A percentile compares a stretch with the other conserved stretches of the same genome.
Evolutionary conservation across 2,329 filamentous ascomycete genomes (phyloP).

Genomic region (Ceratocystiopsis minuta): DNA sequence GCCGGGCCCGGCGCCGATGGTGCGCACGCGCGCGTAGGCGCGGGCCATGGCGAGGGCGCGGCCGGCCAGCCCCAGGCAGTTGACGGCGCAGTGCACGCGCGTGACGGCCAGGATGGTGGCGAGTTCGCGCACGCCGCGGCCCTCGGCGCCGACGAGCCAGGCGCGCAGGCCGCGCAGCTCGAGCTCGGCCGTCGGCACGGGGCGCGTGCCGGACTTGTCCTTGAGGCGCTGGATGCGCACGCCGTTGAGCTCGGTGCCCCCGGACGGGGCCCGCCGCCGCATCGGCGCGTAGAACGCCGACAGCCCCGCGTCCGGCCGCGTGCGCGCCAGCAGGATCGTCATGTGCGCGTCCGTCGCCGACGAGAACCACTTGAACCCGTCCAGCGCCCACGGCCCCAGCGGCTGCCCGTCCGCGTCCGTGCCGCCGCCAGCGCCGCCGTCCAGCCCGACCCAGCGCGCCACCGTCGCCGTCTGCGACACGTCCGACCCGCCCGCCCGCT

Average conservation of each 20-base stretch:
- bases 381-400: constrained; percentile 40
- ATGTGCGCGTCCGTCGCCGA: constrained; percentile 48
- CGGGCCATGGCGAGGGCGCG: constrained; percentile 38
- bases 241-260: constrained; percentile 39
- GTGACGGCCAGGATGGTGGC: constrained; percentile 51
- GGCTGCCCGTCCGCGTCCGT: constrained; percentile 14
- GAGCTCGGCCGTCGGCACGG: constrained; percentile 55
- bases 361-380: constrained; percentile 57
- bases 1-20: constrained; percentile 27
- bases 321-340: constrained; percentile 45
- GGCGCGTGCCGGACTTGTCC: constrained; percentile 52
- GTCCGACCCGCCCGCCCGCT: constrained; percentile 50
- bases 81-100: constrained; percentile 37
- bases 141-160: constrained; percentile 48
- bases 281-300: constrained; percentile 50
- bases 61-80: constrained; percentile 32
- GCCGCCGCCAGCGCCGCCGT: constrained; percentile 12
- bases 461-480: constrained; percentile 50
- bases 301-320: constrained; percentile 27
- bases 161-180: constrained; percentile 44
- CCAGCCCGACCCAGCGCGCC: constrained; percentile 18
- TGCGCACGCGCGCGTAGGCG: constrained; percentile 38
- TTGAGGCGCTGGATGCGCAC: constrained; percentile 52
- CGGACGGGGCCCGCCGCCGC: constrained; percentile 20
- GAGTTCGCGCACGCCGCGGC: constrained; percentile 50